Evolutionary conservation across 1,139 yeast genomes (phyloP).

Genomic region (Hansenula anomala): DNA sequence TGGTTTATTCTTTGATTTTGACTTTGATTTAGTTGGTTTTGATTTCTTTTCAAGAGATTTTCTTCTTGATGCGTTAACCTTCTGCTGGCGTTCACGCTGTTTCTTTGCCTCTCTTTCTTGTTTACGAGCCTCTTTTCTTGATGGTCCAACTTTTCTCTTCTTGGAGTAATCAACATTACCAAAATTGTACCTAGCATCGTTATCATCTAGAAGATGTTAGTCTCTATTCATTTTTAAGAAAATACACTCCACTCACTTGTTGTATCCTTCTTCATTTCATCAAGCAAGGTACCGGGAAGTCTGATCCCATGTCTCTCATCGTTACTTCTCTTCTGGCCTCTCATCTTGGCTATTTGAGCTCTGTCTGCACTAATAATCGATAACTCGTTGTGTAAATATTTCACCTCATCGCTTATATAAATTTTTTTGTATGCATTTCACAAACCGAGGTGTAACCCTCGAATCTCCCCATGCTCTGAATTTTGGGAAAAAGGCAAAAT

Average conservation of each 20-base stretch:
- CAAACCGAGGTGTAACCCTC: too few species aligned
- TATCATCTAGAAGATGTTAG: slow-evolving; percentile 12
- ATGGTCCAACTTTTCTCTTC: slow-evolving; percentile 31
- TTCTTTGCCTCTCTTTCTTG: slow-evolving; percentile 50
- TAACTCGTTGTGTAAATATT: background rate
- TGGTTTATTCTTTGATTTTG: slow-evolving; percentile 3
- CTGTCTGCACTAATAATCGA: too few species aligned
- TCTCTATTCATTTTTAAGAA: slow-evolving; percentile 1
- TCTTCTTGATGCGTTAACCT: too few species aligned
- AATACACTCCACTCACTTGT: too few species aligned
- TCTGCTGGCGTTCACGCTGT: too few species aligned
- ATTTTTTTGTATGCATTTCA: slow-evolving; percentile 5
- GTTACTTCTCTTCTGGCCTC: slow-evolving; percentile 1
- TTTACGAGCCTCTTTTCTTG: slow-evolving; percentile 55
- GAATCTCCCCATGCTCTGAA: too few species aligned
- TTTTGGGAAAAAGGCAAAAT: too few species aligned
- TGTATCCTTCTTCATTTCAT: slow-evolving; percentile 64
- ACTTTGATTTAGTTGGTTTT: slow-evolving; percentile 5
- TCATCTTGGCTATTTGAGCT: slow-evolving; percentile 1
- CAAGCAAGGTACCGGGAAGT: slow-evolving; percentile 64
- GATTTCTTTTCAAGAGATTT: slow-evolving; percentile 22
- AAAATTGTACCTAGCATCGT: slow-evolving; percentile 3
- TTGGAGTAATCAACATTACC: slow-evolving; percentile 14
- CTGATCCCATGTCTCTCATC: slow-evolving; percentile 43
- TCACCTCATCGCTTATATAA: slow-evolving; percentile 11